phyloP scores from a whole-genome alignment of 768 basidiomycete species.

The Gloeostereum incarnatum region DNA sequence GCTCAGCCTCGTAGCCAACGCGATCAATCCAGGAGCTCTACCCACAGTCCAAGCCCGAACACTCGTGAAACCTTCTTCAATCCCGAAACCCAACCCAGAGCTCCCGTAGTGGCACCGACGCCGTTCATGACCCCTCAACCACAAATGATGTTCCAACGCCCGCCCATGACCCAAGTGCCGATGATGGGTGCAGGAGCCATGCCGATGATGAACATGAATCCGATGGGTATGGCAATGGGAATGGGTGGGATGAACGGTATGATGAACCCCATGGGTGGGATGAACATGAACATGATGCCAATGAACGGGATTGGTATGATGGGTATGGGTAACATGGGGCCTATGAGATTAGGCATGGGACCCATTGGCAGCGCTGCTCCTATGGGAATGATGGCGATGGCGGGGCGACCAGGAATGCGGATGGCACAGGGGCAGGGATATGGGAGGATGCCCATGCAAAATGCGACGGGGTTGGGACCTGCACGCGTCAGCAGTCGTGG shows the following conservation, averaged over 20 bases:
- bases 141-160: slow-evolving; percentile 32
- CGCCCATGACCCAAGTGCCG: slow-evolving; percentile 50
- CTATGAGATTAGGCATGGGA: slow-evolving; percentile 26
- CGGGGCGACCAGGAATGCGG: slow-evolving; percentile 4
- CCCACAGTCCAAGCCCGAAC: slow-evolving; percentile 11
- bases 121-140: slow-evolving; percentile 17
- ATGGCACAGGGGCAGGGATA: slow-evolving; percentile 19
- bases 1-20: slow-evolving; percentile 67
- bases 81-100: slow-evolving; percentile 19
- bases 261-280: slow-evolving; percentile 39
- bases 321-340: slow-evolving; percentile 26
- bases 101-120: slow-evolving; percentile 15
- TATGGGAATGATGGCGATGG: slow-evolving; percentile 11
- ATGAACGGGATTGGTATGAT: slow-evolving; percentile 16
- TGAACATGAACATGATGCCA: slow-evolving; percentile 29
- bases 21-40: slow-evolving; percentile 34
- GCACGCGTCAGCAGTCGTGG: slow-evolving; percentile 40
- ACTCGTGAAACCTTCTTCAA: slow-evolving; percentile 21
- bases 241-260: slow-evolving; percentile 39
- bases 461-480: slow-evolving; percentile 39
- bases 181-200: slow-evolving; percentile 25
- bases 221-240: slow-evolving; percentile 26
- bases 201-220: slow-evolving; percentile 28
- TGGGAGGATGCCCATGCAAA: slow-evolving; percentile 29
- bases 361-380: slow-evolving; percentile 16